Percentiles rank a stretch among this genome's conserved stretches.
Evolutionary conservation across 2,329 filamentous ascomycete genomes (phyloP).

Genomic region (Aspergillus vadensis): DNA sequence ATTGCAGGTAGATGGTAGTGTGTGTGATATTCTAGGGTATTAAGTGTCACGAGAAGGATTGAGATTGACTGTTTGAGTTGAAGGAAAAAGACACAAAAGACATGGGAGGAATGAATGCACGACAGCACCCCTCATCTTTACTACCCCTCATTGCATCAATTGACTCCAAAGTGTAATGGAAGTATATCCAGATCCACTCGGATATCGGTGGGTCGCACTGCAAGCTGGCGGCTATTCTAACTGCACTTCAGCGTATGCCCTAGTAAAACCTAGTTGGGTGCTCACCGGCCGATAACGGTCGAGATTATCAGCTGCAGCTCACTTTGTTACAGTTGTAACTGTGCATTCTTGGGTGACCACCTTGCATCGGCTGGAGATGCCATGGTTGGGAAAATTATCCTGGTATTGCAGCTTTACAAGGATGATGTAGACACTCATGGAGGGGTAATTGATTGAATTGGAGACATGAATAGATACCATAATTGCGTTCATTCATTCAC

Average conservation of each 20-base stretch:
- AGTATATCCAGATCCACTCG: background rate
- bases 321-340: no score
- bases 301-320: background rate
- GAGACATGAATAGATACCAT: background rate
- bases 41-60: background rate
- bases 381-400: background rate
- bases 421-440: background rate
- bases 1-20: background rate
- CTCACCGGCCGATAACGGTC: background rate
- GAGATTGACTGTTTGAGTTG: background rate
- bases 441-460: background rate
- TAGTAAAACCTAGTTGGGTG: background rate
- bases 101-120: background rate
- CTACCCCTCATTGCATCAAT: background rate
- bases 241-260: background rate
- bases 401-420: background rate
- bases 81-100: background rate
- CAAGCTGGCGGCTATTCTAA: background rate
- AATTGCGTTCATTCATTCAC: background rate
- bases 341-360: background rate
- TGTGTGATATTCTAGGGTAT: background rate
- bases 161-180: background rate
- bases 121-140: background rate
- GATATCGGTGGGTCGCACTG: background rate
- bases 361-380: background rate